Evolutionary conservation across 805 yeast genomes (phyloP).

Genomic region (Ogataea nonfermentans): DNA sequence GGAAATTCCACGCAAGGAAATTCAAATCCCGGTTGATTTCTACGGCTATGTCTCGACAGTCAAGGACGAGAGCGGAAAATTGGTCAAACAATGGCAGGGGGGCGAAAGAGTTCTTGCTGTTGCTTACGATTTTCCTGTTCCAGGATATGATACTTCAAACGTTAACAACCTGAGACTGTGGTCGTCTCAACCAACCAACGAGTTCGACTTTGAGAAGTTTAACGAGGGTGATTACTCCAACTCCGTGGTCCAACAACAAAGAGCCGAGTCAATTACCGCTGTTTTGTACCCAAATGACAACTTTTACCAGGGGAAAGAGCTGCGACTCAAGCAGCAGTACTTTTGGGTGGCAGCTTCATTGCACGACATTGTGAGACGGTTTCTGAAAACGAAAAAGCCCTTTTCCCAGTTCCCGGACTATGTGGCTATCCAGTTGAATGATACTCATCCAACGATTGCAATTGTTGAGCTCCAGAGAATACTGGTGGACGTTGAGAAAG

Average conservation of each 20-base stretch:
- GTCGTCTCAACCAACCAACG: conserved; percentile 87
- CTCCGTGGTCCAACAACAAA: conserved; percentile 80
- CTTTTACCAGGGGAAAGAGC: conserved; percentile 85
- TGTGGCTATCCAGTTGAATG: conserved; percentile 90
- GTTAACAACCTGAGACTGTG: conserved; percentile 89
- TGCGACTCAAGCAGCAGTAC: conserved; percentile 91
- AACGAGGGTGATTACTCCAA: conserved; percentile 87
- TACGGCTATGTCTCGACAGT: conserved; percentile 74
- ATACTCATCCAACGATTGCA: conserved; percentile 92
- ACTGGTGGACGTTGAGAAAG: conserved; percentile 76
- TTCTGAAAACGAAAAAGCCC: conserved; percentile 70
- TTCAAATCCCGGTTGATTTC: conserved; percentile 86
- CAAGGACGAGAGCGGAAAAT: conserved; percentile 49
- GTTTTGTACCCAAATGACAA: conserved; percentile 93
- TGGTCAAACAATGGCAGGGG: conserved; percentile 73
- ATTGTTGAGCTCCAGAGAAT: conserved; percentile 86
- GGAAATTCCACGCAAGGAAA: conserved; percentile 87
- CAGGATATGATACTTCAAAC: conserved; percentile 79
- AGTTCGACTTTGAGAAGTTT: conserved; percentile 87
- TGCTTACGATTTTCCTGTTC: conserved; percentile 90
- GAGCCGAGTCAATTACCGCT: conserved; percentile 89
- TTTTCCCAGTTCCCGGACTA: conserved; percentile 84
- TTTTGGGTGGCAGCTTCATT: conserved; percentile 96
- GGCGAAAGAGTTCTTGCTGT: conserved; percentile 88
- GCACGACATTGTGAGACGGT: conserved; percentile 86